Base-by-base conservation (phyloP, 2,329 filamentous ascomycete genomes). In the Aspergillus brasiliensis region DNA sequence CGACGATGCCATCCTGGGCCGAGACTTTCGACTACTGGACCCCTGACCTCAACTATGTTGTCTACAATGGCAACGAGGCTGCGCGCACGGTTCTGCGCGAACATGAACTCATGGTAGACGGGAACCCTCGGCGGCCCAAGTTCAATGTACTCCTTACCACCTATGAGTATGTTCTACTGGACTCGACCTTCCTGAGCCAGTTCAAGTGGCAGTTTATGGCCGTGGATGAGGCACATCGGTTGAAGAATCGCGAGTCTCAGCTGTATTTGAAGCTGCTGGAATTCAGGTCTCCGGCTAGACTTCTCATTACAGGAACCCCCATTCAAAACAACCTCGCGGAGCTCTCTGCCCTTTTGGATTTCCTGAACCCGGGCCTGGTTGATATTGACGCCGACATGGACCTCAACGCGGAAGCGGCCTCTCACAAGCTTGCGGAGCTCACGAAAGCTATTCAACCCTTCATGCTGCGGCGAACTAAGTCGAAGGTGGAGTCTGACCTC, bases 81-180 rank as follows among this genome's bases (percentile, higher is more conserved):
- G 89, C 95, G 31, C 91, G 96, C 47, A 89, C 84, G 65, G 94
- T 92, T 67, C 96, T 99, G 63, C 88, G 90, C 38, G 91, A 98
- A 48, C 89, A 97, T 69, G 95, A 99, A 75, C 82, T 99, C 46
- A 85, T 97, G 59, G 84, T 92, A 5, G 91, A 96, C 72, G 90
- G 90, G 34, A 97, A 97, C 69, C 84, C 90, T 2, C 91, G 89
- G 75, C 93, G 92, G 74, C 90, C 91, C 62, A 97, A 96, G 75
- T 99, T 99, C 82, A 95, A 99, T 70, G 92, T 97, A n/a, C 83
- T 99, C 34, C 86, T 99, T 61, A 99, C 95, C 1, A 98, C 95
- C 0, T 99, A 99, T 73, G 95, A 99, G 77, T 98, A 96, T 74
- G 95, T 97, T 59, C 83, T 97, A 51, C 86, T 88, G 59, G 95